These are phyloP conservation scores for Endocalyx cinctus DNA, from an alignment of 2,329 filamentous ascomycete species.

Conservation along the genomic window DNA sequence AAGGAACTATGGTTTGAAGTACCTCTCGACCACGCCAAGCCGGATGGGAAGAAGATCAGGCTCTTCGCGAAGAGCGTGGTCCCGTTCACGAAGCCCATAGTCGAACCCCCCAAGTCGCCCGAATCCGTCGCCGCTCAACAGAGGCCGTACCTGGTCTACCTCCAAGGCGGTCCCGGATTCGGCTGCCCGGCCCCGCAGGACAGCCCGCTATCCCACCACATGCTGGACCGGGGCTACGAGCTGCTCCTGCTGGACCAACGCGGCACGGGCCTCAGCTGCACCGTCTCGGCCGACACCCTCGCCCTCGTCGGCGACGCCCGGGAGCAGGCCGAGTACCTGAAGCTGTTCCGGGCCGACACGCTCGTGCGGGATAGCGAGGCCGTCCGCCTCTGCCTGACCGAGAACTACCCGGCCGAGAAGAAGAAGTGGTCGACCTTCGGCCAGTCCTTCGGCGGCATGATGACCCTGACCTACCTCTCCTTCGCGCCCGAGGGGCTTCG, in stretches of 20 bases:
- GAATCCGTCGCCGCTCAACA: conserved; percentile 30
- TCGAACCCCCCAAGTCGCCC: conserved; percentile 29
- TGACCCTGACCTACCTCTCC: conserved; percentile 77
- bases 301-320: conserved; percentile 56
- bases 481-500: conserved; percentile 71
- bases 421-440: conserved; percentile 83
- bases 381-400: conserved; percentile 69
- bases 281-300: conserved; percentile 70
- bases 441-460: conserved; percentile 91
- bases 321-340: conserved; percentile 75
- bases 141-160: conserved; percentile 63
- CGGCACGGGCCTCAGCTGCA: conserved; percentile 79
- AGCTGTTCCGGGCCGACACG: conserved; percentile 81
- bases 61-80: conserved; percentile 74
- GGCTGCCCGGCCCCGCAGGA: conserved; percentile 72
- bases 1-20: conserved; percentile 86
- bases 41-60: conserved; percentile 56
- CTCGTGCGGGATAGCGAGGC: conserved; percentile 89
- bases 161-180: conserved; percentile 83
- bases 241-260: conserved; percentile 85
- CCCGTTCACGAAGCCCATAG: conserved; percentile 60
- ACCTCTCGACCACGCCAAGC: conserved; percentile 70
- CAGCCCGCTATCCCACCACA: conserved; percentile 62
- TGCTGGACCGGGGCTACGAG: conserved; percentile 79
- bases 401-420: conserved; percentile 62